These are phyloP conservation scores for Pyricularia pennisetigena DNA, from an alignment of 2,329 filamentous ascomycete genomes.

Conservation along the genomic window DNA sequence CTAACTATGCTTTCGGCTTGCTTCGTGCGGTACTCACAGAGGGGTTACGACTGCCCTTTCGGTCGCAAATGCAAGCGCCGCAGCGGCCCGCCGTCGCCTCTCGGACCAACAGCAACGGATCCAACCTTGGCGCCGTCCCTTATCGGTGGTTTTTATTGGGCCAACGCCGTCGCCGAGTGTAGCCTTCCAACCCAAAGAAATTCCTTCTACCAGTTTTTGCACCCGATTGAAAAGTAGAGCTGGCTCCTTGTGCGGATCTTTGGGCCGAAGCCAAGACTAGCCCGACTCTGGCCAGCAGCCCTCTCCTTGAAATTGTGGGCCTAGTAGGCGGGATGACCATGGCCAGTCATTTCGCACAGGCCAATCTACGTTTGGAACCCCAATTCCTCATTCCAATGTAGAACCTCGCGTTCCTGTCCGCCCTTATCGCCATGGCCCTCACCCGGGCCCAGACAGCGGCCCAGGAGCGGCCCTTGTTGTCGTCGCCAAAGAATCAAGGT, in stretches of 20 bases:
- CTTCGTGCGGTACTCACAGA: too few species aligned
- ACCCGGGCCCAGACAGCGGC: constrained; percentile 1
- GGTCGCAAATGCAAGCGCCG: neutral
- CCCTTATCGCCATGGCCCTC: neutral
- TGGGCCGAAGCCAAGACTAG: too few species aligned
- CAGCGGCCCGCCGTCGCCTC: neutral
- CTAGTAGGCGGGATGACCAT: neutral
- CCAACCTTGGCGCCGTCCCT: neutral
- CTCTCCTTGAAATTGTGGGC: neutral
- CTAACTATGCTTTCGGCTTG: too few species aligned
- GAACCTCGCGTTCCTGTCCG: neutral
- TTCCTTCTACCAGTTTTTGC: too few species aligned
- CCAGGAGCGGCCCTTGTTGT: neutral
- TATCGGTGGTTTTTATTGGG: neutral
- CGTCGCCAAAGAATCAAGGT: constrained; percentile 4
- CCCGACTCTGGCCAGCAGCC: too few species aligned
- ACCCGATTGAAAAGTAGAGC: too few species aligned
- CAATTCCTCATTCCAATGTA: neutral
- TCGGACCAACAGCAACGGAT: neutral
- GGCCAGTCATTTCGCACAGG: too few species aligned
- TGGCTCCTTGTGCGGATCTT: too few species aligned
- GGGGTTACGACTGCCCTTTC: too few species aligned
- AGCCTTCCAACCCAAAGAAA: too few species aligned
- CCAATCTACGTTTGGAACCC: neutral
- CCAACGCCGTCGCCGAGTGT: too few species aligned